These are phyloP conservation scores for Groenewaldozyma tartarivorans DNA, from an alignment of 805 yeast species.

Conservation along the genomic window DNA sequence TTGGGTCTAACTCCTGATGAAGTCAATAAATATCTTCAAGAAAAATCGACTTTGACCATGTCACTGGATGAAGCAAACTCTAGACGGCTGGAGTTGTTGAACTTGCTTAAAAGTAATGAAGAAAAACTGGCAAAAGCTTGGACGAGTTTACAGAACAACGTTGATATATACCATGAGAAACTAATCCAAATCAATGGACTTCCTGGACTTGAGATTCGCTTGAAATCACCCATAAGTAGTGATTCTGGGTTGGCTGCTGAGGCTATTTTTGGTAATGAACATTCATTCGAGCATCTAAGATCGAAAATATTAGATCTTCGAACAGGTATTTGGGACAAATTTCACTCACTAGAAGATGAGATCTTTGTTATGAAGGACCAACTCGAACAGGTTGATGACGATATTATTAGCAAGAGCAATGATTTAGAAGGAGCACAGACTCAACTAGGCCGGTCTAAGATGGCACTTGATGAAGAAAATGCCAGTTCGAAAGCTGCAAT, in stretches of 20 bases:
- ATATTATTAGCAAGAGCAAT: constrained; percentile 48
- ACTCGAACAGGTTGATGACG: constrained; percentile 47
- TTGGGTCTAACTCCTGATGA: constrained; percentile 55
- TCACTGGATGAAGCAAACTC: too few relatives aligned
- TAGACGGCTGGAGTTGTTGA: too few relatives aligned
- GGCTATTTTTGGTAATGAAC: constrained; percentile 30
- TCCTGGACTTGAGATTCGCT: constrained; percentile 34
- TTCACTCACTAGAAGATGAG: constrained; percentile 47
- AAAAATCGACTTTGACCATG: constrained; percentile 43
- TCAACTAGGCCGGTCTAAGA: constrained; percentile 41
- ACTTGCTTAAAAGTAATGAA: too few relatives aligned
- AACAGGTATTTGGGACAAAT: constrained; percentile 35
- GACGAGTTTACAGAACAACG: too few relatives aligned
- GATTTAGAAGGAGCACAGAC: constrained; percentile 49
- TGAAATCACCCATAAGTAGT: neutral
- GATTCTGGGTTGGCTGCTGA: neutral
- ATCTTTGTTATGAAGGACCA: constrained; percentile 47
- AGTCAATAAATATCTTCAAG: constrained; percentile 58
- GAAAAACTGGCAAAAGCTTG: too few relatives aligned
- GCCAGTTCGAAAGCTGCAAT: constrained; percentile 46
- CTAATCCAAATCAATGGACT: constrained; percentile 34
- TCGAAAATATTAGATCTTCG: constrained; percentile 36
- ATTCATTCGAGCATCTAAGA: constrained; percentile 28
- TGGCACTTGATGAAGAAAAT: constrained; percentile 46
- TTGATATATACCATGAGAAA: neutral